A percentile compares a stretch with the other conserved stretches of the same genome.
phyloP scores from a whole-genome alignment of 768 basidiomycete genomes.

The Pholiota conissans region DNA sequence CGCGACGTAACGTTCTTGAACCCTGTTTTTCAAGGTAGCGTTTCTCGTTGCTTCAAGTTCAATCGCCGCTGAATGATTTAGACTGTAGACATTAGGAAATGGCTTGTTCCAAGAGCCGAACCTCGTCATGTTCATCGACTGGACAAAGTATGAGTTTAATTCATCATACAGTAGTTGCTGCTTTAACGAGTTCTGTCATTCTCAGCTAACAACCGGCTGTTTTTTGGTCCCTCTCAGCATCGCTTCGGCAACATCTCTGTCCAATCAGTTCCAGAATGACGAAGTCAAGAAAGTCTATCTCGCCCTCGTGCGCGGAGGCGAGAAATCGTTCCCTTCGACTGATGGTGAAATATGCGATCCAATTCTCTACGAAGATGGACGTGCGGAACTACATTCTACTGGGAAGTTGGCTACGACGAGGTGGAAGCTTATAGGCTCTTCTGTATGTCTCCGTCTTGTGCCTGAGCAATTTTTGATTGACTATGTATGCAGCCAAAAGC shows the following conservation, averaged over 20 bases:
- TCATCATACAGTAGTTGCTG: background rate
- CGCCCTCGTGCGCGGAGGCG: conserved; percentile 59
- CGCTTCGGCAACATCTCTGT: conserved; percentile 44
- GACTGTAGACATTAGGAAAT: conserved; percentile 20
- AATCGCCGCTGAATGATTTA: background rate
- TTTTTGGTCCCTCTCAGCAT: conserved; percentile 53
- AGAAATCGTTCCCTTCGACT: conserved; percentile 40
- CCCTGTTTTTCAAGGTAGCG: conserved; percentile 36
- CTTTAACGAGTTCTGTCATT: background rate
- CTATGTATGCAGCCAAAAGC: conserved; percentile 31
- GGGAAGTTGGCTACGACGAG: conserved; percentile 44
- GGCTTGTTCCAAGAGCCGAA: conserved; percentile 17
- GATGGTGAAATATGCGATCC: conserved; percentile 36
- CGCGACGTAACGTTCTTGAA: conserved; percentile 27
- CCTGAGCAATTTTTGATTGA: background rate
- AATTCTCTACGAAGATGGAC: conserved; percentile 46
- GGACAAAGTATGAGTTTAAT: conserved; percentile 51
- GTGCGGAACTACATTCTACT: conserved; percentile 36
- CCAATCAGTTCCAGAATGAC: conserved; percentile 51
- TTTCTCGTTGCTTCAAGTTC: too few relatives aligned
- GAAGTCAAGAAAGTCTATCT: conserved; percentile 60
- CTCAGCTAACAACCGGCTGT: conserved; percentile 62
- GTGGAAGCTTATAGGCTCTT: conserved; percentile 61
- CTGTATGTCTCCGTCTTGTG: conserved; percentile 37
- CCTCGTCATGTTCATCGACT: conserved; percentile 63